Evolutionary conservation across 306 rosid genomes (phyloP), one percentile per base, ranked within the genome.

Genomic region (Dryas drummondii): DNA sequence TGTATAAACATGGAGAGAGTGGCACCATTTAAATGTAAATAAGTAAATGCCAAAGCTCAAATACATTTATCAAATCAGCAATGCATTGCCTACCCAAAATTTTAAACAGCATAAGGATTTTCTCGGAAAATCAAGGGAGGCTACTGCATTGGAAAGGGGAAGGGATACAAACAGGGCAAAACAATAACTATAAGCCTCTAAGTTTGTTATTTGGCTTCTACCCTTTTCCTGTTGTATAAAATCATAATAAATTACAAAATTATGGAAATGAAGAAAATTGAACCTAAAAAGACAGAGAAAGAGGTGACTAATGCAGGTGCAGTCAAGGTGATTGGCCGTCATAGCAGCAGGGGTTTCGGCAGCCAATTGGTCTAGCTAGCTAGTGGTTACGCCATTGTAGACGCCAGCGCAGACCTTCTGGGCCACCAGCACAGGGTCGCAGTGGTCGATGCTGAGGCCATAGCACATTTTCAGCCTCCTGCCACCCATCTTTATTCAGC

Each of bases 281-380:
- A 32, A 32, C 37, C 3, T 1, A 13, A 26, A 53, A 6, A 4
- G 27, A 68, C 9, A 32, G 22, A 15, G 5, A 47, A 10, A 32
- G 51, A 53, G 37, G 37, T 32, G 56, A 86, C 94, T 80, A 27
- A 94, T 97, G 2, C 87, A 89, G 4, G 99, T 97, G 22, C 92
- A 94, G 66, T 94, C 99, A 5, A 97, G 97, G 61, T 90, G 99
- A 62, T 84, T 92, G 0, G 99, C 88, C 0, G 97, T 94, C 97
- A 94, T 71, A 7, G 97, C 97, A 0, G 97, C 97, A n/a, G n/a
- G n/a, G n/a, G n/a, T n/a, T n/a, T n/a, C n/a, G n/a, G n/a, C n/a
- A n/a, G n/a, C n/a, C n/a, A n/a, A n/a, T n/a, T n/a, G n/a, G n/a
- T n/a, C n/a, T n/a, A n/a, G n/a, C n/a, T n/a, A n/a, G n/a, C n/a